Base-by-base conservation (phyloP, 345 rosid species). In the Dimocarpus longan region DNA sequence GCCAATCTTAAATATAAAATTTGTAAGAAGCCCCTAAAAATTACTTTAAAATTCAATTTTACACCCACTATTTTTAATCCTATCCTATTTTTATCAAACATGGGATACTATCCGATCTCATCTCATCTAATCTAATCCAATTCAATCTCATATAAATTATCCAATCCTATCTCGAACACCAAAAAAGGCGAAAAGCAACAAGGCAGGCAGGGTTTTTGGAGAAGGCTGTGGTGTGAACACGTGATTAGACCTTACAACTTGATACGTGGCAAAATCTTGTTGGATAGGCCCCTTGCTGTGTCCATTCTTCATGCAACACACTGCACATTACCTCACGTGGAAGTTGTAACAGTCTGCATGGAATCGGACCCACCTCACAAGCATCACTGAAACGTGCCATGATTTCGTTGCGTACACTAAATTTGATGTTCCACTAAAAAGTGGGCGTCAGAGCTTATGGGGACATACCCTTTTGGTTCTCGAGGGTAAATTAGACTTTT, bases 321-420 rank as follows among this genome's bases (percentile, higher is more conserved):
- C 19, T 3, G 74, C 69, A 66, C 68, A 78, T 73, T 68, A 10
- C 43, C 69, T 91, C 94, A 92, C 95, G 93, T 87, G 93, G 88
- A 79, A 21, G 42, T 79, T 76, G 89, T 70, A 80, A 77, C 57
- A 70, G 62, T 44, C 70, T 44, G 80, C 80, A 32, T 63, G 80
- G 44, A 21, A 59, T 11, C 39, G 84, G 87, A 54, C 89, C 89
- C 86, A 79, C 79, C 0, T 77, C 90, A 88, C 85, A 78, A 79
- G 81, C 46, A 3, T 5, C 3, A 19, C 71, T 80, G 83, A 87
- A 89, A 89, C 91, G 87, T 86, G 93, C 57, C 85, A 84, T 80
- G 39, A 82, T 78, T 48, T 6, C 22, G 64, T 79, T 28, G 69
- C 71, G 0, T 48, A 68, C 70, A 62, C 76, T 50, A n/a, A 77